Conservation (phyloP, 2,329 filamentous ascomycete species). For the Neopestalotiopsis sp. region DNA sequence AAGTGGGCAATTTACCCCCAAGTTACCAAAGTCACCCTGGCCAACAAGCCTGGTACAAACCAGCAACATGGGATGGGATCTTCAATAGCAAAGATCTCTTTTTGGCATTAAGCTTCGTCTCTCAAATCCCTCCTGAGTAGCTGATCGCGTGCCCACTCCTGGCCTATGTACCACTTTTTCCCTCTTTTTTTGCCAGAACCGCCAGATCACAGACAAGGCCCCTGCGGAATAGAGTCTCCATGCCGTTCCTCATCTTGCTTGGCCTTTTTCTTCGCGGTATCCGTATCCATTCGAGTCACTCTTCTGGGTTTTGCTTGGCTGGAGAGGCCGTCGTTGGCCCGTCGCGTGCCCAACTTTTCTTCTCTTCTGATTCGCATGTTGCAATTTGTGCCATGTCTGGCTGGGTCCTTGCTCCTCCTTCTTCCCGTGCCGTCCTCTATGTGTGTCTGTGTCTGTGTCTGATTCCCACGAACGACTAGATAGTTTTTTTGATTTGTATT, state of each 20-base stretch:
- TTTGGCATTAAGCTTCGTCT: constrained; percentile 7
- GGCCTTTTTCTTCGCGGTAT: background rate
- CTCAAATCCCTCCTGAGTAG: constrained; percentile 13
- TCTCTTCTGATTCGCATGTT: background rate
- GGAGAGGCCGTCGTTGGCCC: constrained; percentile 4
- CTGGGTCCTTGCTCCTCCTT: background rate
- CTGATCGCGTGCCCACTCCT: constrained; percentile 14
- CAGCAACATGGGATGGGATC: constrained; percentile 8
- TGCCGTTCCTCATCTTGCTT: constrained; percentile 3
- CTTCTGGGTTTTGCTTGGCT: background rate
- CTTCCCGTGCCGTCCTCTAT: background rate
- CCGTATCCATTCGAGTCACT: background rate
- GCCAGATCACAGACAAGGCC: background rate
- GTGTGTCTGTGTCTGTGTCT: background rate
- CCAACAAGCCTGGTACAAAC: too few species aligned
- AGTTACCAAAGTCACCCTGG: too few species aligned
- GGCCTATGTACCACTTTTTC: background rate
- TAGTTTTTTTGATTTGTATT: background rate
- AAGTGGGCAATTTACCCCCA: background rate
- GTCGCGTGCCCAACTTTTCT: background rate
- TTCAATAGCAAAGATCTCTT: background rate
- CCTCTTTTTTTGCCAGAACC: too few species aligned
- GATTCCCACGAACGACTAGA: background rate
- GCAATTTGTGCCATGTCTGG: background rate
- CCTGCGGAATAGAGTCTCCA: background rate